These are phyloP conservation scores for Candida germanica DNA, from an alignment of 805 yeast species.

Conservation along the genomic window DNA sequence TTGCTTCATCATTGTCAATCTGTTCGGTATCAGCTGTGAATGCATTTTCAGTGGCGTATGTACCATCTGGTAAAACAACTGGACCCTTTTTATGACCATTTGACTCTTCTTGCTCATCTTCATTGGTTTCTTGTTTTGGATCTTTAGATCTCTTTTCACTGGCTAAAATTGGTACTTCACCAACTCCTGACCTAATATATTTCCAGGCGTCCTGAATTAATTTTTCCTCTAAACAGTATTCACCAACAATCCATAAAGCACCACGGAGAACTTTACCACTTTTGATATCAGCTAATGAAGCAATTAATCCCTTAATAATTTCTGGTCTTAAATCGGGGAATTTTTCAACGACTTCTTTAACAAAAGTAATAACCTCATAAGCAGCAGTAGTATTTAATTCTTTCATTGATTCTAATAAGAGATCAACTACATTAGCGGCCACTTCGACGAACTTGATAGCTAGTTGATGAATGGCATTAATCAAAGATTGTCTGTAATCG, in stretches of 20 bases:
- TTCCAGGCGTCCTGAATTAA: constrained; percentile 85
- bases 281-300: constrained; percentile 61
- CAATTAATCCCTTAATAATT: constrained; percentile 61
- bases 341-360: constrained; percentile 90
- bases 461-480: constrained; percentile 82
- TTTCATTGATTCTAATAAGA: constrained; percentile 79
- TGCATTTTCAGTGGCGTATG: constrained; percentile 94
- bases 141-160: constrained; percentile 51
- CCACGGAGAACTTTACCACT: constrained; percentile 92
- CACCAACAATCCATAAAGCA: constrained; percentile 95
- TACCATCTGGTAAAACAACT: constrained; percentile 94
- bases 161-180: constrained; percentile 86
- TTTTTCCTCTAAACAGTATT: constrained; percentile 68
- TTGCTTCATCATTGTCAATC: constrained; percentile 30
- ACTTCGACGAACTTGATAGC: constrained; percentile 88
- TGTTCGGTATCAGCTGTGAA: constrained; percentile 53
- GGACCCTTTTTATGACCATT: constrained; percentile 51
- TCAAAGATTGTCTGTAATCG: constrained; percentile 85
- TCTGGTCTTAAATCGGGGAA: constrained; percentile 74
- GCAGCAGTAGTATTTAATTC: constrained; percentile 86
- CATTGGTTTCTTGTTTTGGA: constrained; percentile 22
- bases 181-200: constrained; percentile 74
- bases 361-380: constrained; percentile 82
- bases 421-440: constrained; percentile 85
- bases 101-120: constrained; percentile 22